Conservation (phyloP, 163 green algal species). For the Smithsoniella earleae region DNA sequence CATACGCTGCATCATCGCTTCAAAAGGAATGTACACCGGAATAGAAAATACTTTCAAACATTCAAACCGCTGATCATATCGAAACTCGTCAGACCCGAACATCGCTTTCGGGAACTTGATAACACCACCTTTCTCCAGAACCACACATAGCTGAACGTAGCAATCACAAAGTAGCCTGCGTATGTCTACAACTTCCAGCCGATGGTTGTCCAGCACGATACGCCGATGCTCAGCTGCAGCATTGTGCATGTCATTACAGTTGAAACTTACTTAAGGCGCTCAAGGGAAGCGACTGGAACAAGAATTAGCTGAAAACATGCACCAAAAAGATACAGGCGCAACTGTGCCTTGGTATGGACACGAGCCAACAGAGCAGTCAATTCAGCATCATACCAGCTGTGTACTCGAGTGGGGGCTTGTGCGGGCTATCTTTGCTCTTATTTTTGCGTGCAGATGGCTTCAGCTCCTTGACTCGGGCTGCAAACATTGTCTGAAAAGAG, state of each 20-base stretch:
- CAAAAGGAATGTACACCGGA: constrained; percentile 1
- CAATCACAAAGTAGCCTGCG: neutral
- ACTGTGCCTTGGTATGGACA: neutral
- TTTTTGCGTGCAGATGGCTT: neutral
- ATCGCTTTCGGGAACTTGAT: neutral
- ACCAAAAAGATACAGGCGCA: neutral
- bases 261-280: no score
- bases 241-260: neutral
- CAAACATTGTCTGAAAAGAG: neutral
- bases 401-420: neutral
- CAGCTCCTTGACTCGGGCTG: neutral
- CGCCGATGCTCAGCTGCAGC: constrained; percentile 12
- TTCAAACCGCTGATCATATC: constrained; percentile 4
- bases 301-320: neutral
- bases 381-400: neutral
- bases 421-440: neutral
- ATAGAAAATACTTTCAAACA: constrained; percentile 11
- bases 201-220: neutral
- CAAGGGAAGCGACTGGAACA: neutral
- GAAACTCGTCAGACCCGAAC: neutral
- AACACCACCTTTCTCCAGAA: neutral
- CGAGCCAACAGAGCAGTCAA: neutral
- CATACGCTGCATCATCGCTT: neutral
- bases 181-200: neutral
- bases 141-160: constrained; percentile 19